Conservation (phyloP, 257 asterid genomes). For the Solanum arcanum region DNA sequence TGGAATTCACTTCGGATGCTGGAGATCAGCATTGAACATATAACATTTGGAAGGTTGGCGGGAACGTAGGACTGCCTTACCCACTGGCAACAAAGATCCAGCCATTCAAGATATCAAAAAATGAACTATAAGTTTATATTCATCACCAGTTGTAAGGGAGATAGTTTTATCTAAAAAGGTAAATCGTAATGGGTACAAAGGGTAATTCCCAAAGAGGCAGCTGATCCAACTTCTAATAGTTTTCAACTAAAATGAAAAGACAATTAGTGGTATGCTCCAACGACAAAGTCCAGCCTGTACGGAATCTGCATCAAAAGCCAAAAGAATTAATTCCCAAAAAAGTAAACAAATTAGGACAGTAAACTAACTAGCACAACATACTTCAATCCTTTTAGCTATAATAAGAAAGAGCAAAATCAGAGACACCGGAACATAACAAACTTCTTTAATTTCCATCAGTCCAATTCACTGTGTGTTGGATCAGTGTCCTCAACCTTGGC, state of each 20-base stretch:
- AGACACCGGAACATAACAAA: neutral
- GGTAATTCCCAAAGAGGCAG: neutral
- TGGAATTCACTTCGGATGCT: conserved; percentile 9
- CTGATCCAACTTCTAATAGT: neutral
- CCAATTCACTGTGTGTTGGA: neutral
- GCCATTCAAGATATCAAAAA: conserved; percentile 29
- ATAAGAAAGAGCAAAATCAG: neutral
- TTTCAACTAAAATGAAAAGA: neutral
- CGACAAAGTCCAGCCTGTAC: neutral
- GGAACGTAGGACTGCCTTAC: conserved; percentile 27
- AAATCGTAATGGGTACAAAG: neutral
- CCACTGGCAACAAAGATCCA: conserved; percentile 24
- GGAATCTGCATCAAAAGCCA: neutral
- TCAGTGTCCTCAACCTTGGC: neutral
- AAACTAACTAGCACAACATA: neutral
- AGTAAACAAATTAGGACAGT: neutral
- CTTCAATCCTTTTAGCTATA: neutral
- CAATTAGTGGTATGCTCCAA: neutral
- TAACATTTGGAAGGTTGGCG: conserved; percentile 16
- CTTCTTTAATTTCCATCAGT: neutral
- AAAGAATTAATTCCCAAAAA: neutral
- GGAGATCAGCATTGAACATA: conserved; percentile 7
- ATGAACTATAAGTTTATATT: neutral
- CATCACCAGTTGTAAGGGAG: neutral
- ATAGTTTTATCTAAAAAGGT: neutral